A percentile compares a stretch with the other conserved stretches of the same genome.
phyloP scores from a whole-genome alignment of 768 basidiomycete genomes.

The Coprinopsis cinerea region DNA sequence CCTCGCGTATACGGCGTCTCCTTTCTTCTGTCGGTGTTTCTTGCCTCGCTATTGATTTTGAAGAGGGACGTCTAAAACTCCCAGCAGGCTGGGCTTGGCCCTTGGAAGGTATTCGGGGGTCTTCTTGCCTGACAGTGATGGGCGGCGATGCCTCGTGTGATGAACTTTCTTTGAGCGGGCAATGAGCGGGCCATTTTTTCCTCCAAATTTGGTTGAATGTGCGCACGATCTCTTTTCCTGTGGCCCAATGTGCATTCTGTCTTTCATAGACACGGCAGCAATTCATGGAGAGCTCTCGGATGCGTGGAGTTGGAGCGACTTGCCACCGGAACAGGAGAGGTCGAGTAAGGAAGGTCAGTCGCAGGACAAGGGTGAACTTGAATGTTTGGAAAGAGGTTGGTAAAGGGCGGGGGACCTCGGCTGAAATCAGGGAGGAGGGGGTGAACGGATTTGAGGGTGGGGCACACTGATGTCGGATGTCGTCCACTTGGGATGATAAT shows the following conservation, averaged over 20 bases:
- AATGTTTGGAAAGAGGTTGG: neutral
- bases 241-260: conserved; percentile 73
- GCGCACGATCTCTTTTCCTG: neutral
- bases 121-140: neutral
- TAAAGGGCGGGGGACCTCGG: neutral
- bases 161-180: neutral
- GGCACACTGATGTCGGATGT: no score
- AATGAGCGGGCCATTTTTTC: neutral
- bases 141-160: neutral
- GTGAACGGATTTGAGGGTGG: no score
- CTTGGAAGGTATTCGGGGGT: neutral
- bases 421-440: neutral
- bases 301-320: conserved; percentile 72
- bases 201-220: no score
- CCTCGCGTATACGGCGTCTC: no score
- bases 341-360: conserved; percentile 10
- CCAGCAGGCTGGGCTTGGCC: neutral
- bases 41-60: neutral
- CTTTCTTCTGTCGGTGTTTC: neutral
- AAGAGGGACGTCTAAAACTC: neutral
- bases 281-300: conserved; percentile 63
- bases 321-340: conserved; percentile 25
- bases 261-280: conserved; percentile 55
- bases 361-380: neutral
- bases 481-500: no score